phyloP scores from a whole-genome alignment of 495 filamentous ascomycete genomes.

The Talaromyces stipitatus region DNA sequence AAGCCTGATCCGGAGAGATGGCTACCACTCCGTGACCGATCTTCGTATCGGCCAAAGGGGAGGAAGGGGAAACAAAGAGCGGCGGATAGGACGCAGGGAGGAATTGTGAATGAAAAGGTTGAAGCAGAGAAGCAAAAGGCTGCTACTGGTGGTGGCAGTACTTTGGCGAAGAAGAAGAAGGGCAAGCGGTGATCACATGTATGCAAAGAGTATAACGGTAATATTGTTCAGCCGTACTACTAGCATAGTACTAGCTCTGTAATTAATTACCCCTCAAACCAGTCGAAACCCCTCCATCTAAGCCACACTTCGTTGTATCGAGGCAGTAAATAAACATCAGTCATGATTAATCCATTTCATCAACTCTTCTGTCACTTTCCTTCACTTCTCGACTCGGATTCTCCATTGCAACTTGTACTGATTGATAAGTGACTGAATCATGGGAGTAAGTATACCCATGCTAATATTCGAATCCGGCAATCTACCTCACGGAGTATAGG shows the following conservation, averaged over 20 bases:
- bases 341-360: neutral
- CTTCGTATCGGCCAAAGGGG: slow-evolving; percentile 81
- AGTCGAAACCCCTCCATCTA: neutral
- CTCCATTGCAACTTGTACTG: neutral
- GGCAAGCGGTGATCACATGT: slow-evolving; percentile 48
- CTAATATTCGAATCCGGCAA: neutral
- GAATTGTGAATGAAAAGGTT: slow-evolving; percentile 60
- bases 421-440: slow-evolving; percentile 3
- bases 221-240: neutral
- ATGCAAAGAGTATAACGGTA: neutral
- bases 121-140: slow-evolving; percentile 56
- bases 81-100: slow-evolving; percentile 77
- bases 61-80: slow-evolving; percentile 81
- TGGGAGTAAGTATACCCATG: slow-evolving; percentile 26
- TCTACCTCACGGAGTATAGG: neutral
- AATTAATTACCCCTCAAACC: neutral
- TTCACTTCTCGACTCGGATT: neutral
- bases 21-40: slow-evolving; percentile 83
- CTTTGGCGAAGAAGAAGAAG: slow-evolving; percentile 62
- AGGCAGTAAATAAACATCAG: neutral
- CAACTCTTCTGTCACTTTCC: neutral
- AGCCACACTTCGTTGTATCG: slow-evolving; percentile 1
- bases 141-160: slow-evolving; percentile 35
- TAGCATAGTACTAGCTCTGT: neutral
- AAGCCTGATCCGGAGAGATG: slow-evolving; percentile 83